These are phyloP conservation scores for Ceratocystis ficicola DNA, from an alignment of 2,329 filamentous ascomycete species.

Conservation along the genomic window DNA sequence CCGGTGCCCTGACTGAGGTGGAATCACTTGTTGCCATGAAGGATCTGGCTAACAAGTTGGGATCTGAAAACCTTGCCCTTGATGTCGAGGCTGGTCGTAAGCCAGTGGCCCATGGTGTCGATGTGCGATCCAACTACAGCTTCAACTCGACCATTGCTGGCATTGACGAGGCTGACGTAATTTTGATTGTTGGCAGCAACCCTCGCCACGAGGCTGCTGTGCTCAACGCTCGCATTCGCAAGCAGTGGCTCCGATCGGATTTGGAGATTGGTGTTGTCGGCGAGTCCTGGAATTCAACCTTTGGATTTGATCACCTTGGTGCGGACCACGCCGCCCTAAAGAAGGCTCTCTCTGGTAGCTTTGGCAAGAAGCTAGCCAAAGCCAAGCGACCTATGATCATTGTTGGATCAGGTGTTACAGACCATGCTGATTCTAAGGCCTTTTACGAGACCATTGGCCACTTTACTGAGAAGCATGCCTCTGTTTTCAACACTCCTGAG, in stretches of 20 bases:
- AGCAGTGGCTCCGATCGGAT: conserved; percentile 94
- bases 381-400: conserved; percentile 96
- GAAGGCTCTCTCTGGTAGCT: conserved; percentile 69
- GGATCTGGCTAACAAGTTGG: conserved; percentile 90
- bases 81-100: conserved; percentile 75
- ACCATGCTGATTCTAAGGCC: conserved; percentile 81
- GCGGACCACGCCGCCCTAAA: conserved; percentile 68
- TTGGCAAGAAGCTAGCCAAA: conserved; percentile 80
- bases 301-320: conserved; percentile 87
- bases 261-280: conserved; percentile 86
- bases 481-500: conserved; percentile 74
- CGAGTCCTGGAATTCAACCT: conserved; percentile 83
- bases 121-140: conserved; percentile 85
- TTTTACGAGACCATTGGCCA: conserved; percentile 82
- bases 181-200: conserved; percentile 90
- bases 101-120: conserved; percentile 82
- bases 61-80: conserved; percentile 87
- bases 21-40: conserved; percentile 94
- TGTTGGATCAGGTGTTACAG: conserved; percentile 80
- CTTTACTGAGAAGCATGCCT: conserved; percentile 87
- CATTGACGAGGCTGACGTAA: conserved; percentile 83
- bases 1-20: conserved; percentile 80
- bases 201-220: conserved; percentile 89
- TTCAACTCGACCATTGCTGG: conserved; percentile 95
- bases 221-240: conserved; percentile 90